Evolutionary conservation across 805 yeast species (phyloP), one percentile per base, ranked within the genome.

Genomic region (Starmerella stigmatis): DNA sequence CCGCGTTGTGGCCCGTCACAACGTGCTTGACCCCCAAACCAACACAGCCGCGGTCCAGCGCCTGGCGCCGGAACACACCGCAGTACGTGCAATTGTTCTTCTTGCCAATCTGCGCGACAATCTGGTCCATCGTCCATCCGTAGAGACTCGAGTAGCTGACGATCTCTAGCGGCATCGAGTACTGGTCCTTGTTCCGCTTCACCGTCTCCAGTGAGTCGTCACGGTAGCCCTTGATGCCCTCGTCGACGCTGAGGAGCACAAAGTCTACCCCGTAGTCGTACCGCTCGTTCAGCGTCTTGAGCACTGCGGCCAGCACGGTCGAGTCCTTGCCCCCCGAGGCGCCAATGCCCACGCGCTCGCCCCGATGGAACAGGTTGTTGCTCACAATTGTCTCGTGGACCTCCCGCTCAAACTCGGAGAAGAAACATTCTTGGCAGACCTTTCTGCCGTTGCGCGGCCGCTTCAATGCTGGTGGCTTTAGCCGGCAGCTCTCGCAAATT

Each of bases 311-410:
- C 25, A 92, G 66, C 1, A 92, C 99, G 0, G 99, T 92, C 4
- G 96, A 85, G 62, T 92, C 99, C 58, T 92, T 92, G 43, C 99
- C 99, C 21, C 99, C 99, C 1, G 96, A 85, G 0, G 99, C 99
- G 15, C 99, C 99, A 20, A 92, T 88, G 15, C 97, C 98, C 2
- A 92, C 88, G 22, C 67, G 73, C 59, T 92, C 98, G 13, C 97
- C 97, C 0, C 66, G 70, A 20, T 75, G 62, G 57, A 92, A 92
- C 39, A 92, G 71, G 1, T 75, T 68, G 44, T 81, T 79, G 28
- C 74, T 68, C 12, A 71, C 67, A 37, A 92, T 89, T 2, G 98
- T 89, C 56, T 86, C 75, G 67, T 92, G 98, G 51, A 92, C 83
- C 61, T 92, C 99, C 0, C 94, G 83, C 65, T 92, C 99, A 64